Evolutionary conservation across 345 rosid species (phyloP).

Genomic region (Melaleuca quinquenervia): DNA sequence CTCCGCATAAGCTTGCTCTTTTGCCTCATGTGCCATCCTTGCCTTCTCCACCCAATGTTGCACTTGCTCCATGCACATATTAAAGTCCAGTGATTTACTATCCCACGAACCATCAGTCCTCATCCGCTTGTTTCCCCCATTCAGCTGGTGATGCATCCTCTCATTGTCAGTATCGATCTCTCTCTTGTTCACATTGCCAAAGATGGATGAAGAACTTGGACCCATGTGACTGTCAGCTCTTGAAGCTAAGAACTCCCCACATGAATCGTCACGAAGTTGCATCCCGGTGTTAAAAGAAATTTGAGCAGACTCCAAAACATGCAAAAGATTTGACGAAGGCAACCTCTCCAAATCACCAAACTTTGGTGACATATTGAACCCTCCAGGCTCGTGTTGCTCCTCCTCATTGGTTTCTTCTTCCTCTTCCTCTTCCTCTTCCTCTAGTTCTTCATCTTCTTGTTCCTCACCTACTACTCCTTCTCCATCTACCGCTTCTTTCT

Average conservation of each 20-base stretch:
- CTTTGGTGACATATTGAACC: conserved; percentile 34
- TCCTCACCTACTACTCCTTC: conserved; percentile 7
- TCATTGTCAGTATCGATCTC: conserved; percentile 42
- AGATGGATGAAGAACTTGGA: conserved; percentile 40
- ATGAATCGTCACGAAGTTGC: conserved; percentile 33
- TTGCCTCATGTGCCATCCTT: conserved; percentile 31
- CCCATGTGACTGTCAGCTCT: conserved; percentile 37
- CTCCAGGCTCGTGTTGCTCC: conserved; percentile 8
- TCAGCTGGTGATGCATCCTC: conserved; percentile 30
- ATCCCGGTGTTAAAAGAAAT: conserved; percentile 40
- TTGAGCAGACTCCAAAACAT: conserved; percentile 46
- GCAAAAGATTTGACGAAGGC: conserved; percentile 46
- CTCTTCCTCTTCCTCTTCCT: conserved; percentile 23
- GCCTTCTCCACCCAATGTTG: conserved; percentile 33
- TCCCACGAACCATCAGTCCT: conserved; percentile 50
- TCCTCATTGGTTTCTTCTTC: conserved; percentile 19
- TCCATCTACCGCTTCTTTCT: conserved; percentile 1
- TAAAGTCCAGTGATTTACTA: conserved; percentile 32
- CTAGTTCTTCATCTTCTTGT: conserved; percentile 13
- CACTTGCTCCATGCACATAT: conserved; percentile 36
- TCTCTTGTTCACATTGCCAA: conserved; percentile 51
- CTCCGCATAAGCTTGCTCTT: conserved; percentile 36
- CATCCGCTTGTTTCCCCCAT: conserved; percentile 53
- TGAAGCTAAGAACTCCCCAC: conserved; percentile 49
- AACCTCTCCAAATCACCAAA: conserved; percentile 31